These are phyloP conservation scores for Lophium mytilinum DNA, from an alignment of 495 filamentous ascomycete genomes.

Conservation along the genomic window DNA sequence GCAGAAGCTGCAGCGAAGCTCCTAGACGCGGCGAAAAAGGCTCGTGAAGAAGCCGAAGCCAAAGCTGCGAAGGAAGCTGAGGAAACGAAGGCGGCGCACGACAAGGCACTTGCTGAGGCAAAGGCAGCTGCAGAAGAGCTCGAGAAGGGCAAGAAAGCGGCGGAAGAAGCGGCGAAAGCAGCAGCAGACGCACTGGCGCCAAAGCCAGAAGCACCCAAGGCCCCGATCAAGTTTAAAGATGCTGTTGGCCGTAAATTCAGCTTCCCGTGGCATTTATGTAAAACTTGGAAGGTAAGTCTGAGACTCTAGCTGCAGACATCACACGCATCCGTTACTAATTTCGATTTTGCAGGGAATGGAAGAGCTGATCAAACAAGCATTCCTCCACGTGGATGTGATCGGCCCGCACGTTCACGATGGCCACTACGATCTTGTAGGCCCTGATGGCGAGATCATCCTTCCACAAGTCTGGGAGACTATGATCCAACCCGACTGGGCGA, in stretches of 20 bases:
- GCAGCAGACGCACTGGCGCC: conserved; percentile 43
- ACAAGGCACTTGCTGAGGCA: conserved; percentile 22
- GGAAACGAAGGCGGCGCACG: conserved; percentile 11
- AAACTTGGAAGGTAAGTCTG: conserved; percentile 64
- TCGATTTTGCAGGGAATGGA: conserved; percentile 43
- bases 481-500: conserved; percentile 76
- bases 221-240: conserved; percentile 74
- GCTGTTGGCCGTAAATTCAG: conserved; percentile 79
- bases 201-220: conserved; percentile 32
- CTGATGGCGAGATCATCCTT: conserved; percentile 80
- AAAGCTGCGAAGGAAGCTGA: conserved; percentile 39
- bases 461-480: conserved; percentile 82
- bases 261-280: conserved; percentile 74
- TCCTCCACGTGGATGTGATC: conserved; percentile 74
- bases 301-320: background rate
- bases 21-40: conserved; percentile 23
- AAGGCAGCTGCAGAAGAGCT: conserved; percentile 24
- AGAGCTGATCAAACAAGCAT: conserved; percentile 74
- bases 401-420: conserved; percentile 75
- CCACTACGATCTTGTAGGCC: conserved; percentile 77
- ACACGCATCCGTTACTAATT: background rate
- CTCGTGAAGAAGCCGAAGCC: conserved; percentile 35
- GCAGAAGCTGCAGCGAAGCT: conserved; percentile 31
- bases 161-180: conserved; percentile 26
- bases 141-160: conserved; percentile 25